phyloP scores from a whole-genome alignment of 352 stramenopile genomes.

The Globisporangium paddicum region DNA sequence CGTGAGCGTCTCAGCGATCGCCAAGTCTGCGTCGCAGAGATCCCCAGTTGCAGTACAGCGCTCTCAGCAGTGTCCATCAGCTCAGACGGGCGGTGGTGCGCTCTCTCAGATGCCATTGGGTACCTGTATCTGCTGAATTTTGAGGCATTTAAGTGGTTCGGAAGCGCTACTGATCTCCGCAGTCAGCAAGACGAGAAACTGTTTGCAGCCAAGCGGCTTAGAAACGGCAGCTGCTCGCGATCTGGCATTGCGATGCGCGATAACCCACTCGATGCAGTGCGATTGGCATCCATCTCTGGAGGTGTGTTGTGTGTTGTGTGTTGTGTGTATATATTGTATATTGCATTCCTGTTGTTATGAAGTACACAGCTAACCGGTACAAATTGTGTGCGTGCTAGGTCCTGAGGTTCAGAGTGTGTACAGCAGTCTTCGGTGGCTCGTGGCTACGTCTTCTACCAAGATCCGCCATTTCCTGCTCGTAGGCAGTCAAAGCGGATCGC shows the following conservation, averaged over 20 bases:
- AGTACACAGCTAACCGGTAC: background rate
- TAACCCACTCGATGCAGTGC: conserved; percentile 30
- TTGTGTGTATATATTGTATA: background rate
- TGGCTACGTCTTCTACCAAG: background rate
- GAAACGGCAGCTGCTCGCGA: conserved; percentile 18
- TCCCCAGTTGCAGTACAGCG: conserved; percentile 13
- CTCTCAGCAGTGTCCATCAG: conserved; percentile 20
- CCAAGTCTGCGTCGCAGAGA: conserved; percentile 26
- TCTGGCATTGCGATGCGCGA: conserved; percentile 28
- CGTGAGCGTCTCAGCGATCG: conserved; percentile 52
- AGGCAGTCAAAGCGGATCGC: conserved; percentile 29
- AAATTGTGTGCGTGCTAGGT: conserved; percentile 13
- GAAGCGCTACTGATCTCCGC: background rate
- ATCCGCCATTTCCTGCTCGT: conserved; percentile 25
- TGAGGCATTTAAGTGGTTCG: conserved; percentile 17
- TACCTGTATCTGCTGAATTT: conserved; percentile 33
- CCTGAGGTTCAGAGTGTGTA: conserved; percentile 1
- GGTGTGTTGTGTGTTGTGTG: conserved; percentile 10
- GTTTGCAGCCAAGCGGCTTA: conserved; percentile 24
- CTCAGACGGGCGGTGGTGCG: conserved; percentile 27
- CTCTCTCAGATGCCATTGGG: conserved; percentile 22
- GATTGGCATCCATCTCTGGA: conserved; percentile 19
- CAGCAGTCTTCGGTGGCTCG: conserved; percentile 24
- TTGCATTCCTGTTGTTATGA: background rate
- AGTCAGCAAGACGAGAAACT: background rate